Conservation (phyloP, 805 yeast species). For the Candida piceae region DNA sequence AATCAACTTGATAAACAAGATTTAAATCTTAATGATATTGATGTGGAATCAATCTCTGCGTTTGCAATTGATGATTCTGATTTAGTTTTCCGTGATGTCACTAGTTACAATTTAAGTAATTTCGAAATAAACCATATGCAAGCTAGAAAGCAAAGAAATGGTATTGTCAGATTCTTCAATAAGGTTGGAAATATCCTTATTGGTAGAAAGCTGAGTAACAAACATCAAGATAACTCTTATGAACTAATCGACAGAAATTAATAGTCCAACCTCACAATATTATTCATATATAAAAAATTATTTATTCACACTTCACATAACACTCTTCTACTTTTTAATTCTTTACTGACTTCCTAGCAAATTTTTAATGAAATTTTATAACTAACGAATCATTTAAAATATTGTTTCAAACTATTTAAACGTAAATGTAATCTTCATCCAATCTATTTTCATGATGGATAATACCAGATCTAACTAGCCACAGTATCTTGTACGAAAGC, state of each 20-base stretch:
- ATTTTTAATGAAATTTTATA: too few species aligned
- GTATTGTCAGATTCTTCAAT: background rate
- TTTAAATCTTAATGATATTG: conserved; percentile 3
- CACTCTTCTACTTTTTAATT: too few species aligned
- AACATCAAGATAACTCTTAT: background rate
- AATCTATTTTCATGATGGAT: background rate
- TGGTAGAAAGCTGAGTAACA: background rate
- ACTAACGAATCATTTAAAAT: background rate
- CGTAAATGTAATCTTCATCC: background rate
- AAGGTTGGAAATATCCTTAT: background rate
- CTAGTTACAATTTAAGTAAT: background rate
- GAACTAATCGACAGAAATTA: background rate
- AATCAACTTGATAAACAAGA: too few species aligned
- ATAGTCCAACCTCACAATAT: too few species aligned
- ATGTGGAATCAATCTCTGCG: conserved; percentile 8
- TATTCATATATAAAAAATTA: too few species aligned
- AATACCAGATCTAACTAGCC: background rate
- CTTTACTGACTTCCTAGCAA: too few species aligned
- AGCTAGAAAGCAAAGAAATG: background rate
- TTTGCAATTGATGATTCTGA: background rate
- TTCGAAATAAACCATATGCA: conserved; percentile 1
- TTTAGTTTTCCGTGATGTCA: background rate
- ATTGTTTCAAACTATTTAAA: too few species aligned
- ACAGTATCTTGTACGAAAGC: too few species aligned
- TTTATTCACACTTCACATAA: too few species aligned